Evolutionary conservation across 352 stramenopile species (phyloP).

Genomic region (Phytophthora cryptogea): DNA sequence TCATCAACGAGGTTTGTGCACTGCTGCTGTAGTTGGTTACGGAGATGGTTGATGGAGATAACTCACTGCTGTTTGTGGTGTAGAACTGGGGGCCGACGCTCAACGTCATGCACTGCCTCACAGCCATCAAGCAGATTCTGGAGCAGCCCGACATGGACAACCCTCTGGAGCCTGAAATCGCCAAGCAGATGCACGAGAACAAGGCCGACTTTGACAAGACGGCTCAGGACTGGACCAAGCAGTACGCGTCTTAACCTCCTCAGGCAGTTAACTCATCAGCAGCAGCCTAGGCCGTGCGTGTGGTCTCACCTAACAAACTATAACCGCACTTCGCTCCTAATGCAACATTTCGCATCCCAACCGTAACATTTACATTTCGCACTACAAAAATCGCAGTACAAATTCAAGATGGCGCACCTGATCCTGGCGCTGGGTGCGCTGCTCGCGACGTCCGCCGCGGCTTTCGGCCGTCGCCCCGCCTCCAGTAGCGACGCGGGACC

Average conservation of each 20-base stretch:
- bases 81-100: conserved; percentile 96
- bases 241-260: conserved; percentile 80
- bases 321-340: not conserved
- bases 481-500: conserved; percentile 2
- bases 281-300: not conserved
- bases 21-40: not conserved
- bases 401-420: conserved; percentile 6
- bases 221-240: conserved; percentile 92
- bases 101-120: conserved; percentile 92
- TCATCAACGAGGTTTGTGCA: conserved; percentile 86
- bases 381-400: not conserved
- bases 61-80: not conserved
- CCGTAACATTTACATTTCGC: not conserved
- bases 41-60: conserved; percentile 10
- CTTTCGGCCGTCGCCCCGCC: conserved; percentile 1
- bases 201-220: conserved; percentile 93
- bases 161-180: conserved; percentile 96
- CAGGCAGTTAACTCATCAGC: not conserved
- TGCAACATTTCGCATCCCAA: conserved; percentile 3
- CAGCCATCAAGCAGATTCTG: conserved; percentile 95
- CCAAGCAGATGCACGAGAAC: conserved; percentile 93
- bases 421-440: conserved; percentile 17
- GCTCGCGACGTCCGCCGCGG: conserved; percentile 6
- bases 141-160: conserved; percentile 95
- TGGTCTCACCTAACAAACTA: not conserved